Conservation (phyloP, 2,329 filamentous ascomycete species). For the Claviceps cyperi region DNA sequence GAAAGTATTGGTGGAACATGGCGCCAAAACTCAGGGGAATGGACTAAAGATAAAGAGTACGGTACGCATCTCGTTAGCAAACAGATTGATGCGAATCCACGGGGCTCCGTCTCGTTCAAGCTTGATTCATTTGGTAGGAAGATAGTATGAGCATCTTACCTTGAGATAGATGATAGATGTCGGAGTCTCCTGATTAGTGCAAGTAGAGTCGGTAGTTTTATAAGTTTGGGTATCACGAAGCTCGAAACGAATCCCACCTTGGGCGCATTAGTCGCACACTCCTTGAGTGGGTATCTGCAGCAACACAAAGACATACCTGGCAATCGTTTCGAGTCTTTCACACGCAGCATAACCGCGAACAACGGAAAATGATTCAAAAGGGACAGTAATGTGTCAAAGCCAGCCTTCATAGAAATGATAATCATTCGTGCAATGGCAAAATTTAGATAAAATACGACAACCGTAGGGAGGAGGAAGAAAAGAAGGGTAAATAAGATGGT, state of each 20-base stretch:
- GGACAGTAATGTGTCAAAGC: conserved; percentile 79
- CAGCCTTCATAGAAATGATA: conserved; percentile 85
- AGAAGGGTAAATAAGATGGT: conserved; percentile 93
- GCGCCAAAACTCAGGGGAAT: conserved; percentile 79
- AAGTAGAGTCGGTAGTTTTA: conserved; percentile 25
- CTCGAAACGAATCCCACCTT: conserved; percentile 68
- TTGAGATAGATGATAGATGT: conserved; percentile 80
- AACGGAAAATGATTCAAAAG: conserved; percentile 95
- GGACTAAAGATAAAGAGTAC: conserved; percentile 53
- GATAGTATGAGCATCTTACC: conserved; percentile 29
- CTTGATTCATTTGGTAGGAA: too few relatives aligned
- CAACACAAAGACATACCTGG: conserved; percentile 46
- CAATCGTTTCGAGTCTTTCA: conserved; percentile 82
- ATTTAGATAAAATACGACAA: conserved; percentile 91
- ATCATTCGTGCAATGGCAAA: conserved; percentile 90
- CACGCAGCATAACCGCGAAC: conserved; percentile 87
- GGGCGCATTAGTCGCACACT: conserved; percentile 3
- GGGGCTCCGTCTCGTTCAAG: too few relatives aligned
- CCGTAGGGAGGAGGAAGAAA: conserved; percentile 87
- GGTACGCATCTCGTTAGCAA: conserved; percentile 1
- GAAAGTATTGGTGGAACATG: conserved; percentile 96
- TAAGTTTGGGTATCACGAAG: conserved; percentile 56
- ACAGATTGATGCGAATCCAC: not conserved
- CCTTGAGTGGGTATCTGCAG: not conserved
- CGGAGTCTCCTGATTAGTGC: conserved; percentile 34